Conservation (phyloP, 495 filamentous ascomycete species). For the Talaromyces trachyspermus region DNA sequence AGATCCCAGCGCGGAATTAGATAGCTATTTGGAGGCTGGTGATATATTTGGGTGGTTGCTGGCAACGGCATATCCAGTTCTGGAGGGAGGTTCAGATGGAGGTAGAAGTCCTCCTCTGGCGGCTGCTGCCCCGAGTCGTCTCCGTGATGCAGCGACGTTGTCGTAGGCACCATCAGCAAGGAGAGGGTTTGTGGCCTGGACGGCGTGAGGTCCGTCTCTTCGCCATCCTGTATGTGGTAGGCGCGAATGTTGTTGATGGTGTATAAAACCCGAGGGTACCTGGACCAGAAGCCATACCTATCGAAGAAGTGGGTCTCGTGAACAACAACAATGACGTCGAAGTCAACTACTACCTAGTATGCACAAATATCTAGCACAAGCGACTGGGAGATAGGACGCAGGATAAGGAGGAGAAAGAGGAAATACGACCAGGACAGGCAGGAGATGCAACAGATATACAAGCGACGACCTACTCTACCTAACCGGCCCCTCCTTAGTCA, state of each 20-base stretch:
- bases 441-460: not conserved
- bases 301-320: not conserved
- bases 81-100: constrained; percentile 88
- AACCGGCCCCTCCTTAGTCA: too few relatives aligned
- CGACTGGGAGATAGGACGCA: too few relatives aligned
- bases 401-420: too few relatives aligned
- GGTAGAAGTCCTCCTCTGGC: constrained; percentile 87
- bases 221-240: constrained; percentile 82
- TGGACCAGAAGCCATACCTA: constrained; percentile 10
- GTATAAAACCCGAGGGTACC: constrained; percentile 73
- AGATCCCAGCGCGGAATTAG: constrained; percentile 90
- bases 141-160: constrained; percentile 57
- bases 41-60: constrained; percentile 90
- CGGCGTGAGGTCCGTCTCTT: constrained; percentile 71
- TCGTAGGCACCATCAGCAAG: constrained; percentile 88
- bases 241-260: constrained; percentile 76
- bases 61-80: constrained; percentile 86
- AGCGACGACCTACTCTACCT: not conserved
- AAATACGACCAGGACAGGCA: not conserved
- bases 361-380: too few relatives aligned
- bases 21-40: constrained; percentile 82
- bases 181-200: constrained; percentile 85
- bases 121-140: constrained; percentile 31
- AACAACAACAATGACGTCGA: too few relatives aligned
- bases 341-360: too few relatives aligned